phyloP scores from a whole-genome alignment of 2,329 filamentous ascomycete species.

The Ophiocordyceps australis region DNA sequence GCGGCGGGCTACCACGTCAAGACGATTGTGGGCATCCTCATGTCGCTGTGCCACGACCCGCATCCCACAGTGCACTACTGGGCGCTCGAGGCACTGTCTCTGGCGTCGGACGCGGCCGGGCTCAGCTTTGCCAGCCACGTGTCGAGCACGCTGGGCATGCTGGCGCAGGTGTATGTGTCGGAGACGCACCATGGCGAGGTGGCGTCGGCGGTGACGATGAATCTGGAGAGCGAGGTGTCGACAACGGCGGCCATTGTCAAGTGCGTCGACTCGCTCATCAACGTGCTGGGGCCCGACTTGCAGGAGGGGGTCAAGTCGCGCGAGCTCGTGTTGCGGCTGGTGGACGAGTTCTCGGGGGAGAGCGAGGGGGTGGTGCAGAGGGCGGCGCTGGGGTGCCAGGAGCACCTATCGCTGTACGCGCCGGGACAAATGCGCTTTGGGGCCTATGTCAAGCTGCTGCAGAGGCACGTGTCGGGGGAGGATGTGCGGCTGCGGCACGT shows the following conservation, averaged over 20 bases:
- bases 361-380: conserved; percentile 51
- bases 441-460: conserved; percentile 68
- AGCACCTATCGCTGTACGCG: conserved; percentile 84
- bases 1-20: conserved; percentile 91
- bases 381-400: conserved; percentile 66
- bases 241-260: conserved; percentile 70
- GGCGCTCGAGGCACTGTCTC: conserved; percentile 75
- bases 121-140: conserved; percentile 85
- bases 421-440: conserved; percentile 71
- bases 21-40: conserved; percentile 92
- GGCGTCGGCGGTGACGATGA: conserved; percentile 64
- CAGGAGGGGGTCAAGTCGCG: conserved; percentile 86
- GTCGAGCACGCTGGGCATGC: conserved; percentile 77
- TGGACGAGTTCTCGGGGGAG: conserved; percentile 67
- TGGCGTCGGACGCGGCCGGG: conserved; percentile 81
- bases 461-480: conserved; percentile 56
- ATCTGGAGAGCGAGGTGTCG: conserved; percentile 70
- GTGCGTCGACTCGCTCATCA: conserved; percentile 89
- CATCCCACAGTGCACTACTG: conserved; percentile 93
- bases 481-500: conserved; percentile 55
- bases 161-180: conserved; percentile 79
- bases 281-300: conserved; percentile 85
- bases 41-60: conserved; percentile 90
- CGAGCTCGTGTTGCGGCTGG: conserved; percentile 75
- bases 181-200: conserved; percentile 85